Evolutionary conservation across 495 filamentous ascomycete species (phyloP).

Genomic region (Talaromyces thailandensis): DNA sequence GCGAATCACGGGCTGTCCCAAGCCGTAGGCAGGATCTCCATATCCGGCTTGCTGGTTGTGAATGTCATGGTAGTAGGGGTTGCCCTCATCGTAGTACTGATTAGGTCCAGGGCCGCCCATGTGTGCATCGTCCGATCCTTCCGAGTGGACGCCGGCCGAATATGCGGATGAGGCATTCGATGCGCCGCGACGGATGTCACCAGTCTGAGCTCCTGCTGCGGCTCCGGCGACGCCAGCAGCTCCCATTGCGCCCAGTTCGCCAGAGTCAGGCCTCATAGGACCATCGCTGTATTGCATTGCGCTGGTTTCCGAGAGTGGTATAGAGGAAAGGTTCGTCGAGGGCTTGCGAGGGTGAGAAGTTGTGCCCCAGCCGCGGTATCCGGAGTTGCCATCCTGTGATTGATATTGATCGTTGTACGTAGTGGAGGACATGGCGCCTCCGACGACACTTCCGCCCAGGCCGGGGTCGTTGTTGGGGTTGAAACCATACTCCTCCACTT

Average conservation of each 20-base stretch:
- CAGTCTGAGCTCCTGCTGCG: conserved; percentile 50
- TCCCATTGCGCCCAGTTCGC: conserved; percentile 64
- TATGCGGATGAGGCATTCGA: conserved; percentile 97
- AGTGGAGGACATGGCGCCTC: conserved; percentile 20
- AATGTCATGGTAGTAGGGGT: conserved; percentile 46
- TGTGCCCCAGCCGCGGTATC: conserved; percentile 96
- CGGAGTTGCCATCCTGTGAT: conserved; percentile 56
- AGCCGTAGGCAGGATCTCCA: conserved; percentile 44
- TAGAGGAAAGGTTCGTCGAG: conserved; percentile 71
- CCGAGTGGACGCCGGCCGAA: conserved; percentile 72
- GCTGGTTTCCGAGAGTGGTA: conserved; percentile 60
- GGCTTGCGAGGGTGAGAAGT: conserved; percentile 72
- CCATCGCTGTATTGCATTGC: conserved; percentile 59
- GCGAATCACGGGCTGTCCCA: conserved; percentile 74
- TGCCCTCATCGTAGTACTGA: conserved; percentile 41
- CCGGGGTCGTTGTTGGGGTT: conserved; percentile 92
- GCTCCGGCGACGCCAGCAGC: conserved; percentile 64
- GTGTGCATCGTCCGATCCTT: conserved; percentile 68
- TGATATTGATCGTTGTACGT: conserved; percentile 35
- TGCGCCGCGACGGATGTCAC: conserved; percentile 75
- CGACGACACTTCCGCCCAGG: conserved; percentile 50
- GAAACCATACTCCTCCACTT: conserved; percentile 92
- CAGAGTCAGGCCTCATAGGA: conserved; percentile 46
- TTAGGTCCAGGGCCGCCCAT: conserved; percentile 39
- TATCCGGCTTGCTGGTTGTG: conserved; percentile 48